Evolutionary conservation across 164 flowering plant species (phyloP).

Genomic region (Malania oleifera): DNA sequence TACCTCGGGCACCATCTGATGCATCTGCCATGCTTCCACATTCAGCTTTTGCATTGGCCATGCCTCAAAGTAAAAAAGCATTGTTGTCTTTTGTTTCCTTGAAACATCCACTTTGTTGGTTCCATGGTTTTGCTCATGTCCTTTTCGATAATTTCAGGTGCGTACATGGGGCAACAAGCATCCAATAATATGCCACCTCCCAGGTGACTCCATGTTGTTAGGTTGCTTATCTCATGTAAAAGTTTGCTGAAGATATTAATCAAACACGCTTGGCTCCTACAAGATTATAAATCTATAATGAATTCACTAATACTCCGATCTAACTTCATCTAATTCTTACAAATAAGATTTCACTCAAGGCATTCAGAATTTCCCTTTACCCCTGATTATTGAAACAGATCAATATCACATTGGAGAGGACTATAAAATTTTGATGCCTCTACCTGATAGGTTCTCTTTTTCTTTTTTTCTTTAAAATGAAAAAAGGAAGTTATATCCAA

Average conservation of each 20-base stretch:
- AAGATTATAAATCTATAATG: no score
- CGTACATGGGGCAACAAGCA: constrained; percentile 23
- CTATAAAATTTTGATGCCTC: no score
- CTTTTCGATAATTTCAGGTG: constrained; percentile 19
- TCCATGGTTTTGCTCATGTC: neutral
- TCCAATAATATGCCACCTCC: constrained; percentile 12
- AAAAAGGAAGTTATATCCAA: no score
- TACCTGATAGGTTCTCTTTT: no score
- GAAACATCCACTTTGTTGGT: neutral
- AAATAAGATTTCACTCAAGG: neutral
- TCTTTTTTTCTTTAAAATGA: no score
- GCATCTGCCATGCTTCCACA: constrained; percentile 12
- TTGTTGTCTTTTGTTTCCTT: neutral
- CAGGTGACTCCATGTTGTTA: constrained; percentile 18
- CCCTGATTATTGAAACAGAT: neutral
- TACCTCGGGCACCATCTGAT: constrained; percentile 21
- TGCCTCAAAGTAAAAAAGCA: constrained; percentile 18
- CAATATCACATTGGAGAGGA: no score
- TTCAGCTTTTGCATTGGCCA: constrained; percentile 3
- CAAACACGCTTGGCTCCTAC: no score
- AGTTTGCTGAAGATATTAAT: neutral
- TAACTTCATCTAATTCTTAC: neutral
- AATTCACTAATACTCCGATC: neutral
- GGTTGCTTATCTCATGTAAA: neutral
- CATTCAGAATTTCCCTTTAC: neutral